Evolutionary conservation across 1,284 basidiomycete genomes (phyloP).

Genomic region (Earliella scabrosa): DNA sequence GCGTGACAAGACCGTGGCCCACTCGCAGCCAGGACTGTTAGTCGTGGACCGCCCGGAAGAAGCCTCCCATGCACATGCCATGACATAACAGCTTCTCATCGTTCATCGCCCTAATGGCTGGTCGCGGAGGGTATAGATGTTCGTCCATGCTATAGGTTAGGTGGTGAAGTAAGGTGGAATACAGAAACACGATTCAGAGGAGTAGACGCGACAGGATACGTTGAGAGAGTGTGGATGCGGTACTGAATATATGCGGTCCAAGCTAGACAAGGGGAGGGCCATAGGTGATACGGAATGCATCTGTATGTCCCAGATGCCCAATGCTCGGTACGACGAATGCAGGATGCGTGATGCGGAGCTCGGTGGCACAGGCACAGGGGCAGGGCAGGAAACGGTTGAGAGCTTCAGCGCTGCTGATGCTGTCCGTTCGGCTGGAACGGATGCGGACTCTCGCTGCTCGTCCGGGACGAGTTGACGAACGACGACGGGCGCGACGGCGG

Average conservation of each 20-base stretch:
- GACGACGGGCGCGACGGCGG: conserved; percentile 59
- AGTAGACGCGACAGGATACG: conserved; percentile 18
- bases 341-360: not conserved
- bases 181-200: conserved; percentile 30
- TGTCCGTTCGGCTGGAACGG: conserved; percentile 50
- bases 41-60: too few species aligned
- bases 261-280: conserved; percentile 6
- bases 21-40: too few species aligned
- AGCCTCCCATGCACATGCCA: too few species aligned
- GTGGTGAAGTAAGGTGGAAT: conserved; percentile 32
- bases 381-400: conserved; percentile 30
- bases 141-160: conserved; percentile 34
- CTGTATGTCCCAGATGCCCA: conserved; percentile 1
- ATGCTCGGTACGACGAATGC: not conserved
- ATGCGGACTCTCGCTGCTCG: conserved; percentile 50
- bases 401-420: conserved; percentile 51
- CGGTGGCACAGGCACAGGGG: not conserved
- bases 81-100: too few species aligned
- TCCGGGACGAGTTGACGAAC: conserved; percentile 49
- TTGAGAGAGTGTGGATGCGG: conserved; percentile 15
- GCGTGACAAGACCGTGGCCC: too few species aligned
- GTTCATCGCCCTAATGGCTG: conserved; percentile 28
- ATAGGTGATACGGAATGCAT: conserved; percentile 5
- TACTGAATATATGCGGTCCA: conserved; percentile 26
- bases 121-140: conserved; percentile 31